A percentile compares a stretch with the other conserved stretches of the same genome.
These are phyloP conservation scores for Lactarius tabidus DNA, from an alignment of 768 basidiomycete genomes.

Conservation along the genomic window DNA sequence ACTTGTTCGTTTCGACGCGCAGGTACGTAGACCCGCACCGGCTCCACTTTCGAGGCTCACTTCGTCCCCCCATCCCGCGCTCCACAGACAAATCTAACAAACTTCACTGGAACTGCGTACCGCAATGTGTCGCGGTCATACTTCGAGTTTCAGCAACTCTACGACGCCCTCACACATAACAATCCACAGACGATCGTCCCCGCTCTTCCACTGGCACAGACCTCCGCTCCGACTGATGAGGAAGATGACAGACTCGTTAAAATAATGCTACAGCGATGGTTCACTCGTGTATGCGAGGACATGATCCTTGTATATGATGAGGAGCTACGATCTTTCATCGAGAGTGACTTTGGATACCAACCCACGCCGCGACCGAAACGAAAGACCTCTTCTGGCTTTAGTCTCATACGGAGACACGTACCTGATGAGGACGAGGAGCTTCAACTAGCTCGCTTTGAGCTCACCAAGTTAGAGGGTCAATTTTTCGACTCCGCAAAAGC, in stretches of 20 bases:
- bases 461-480: conserved; percentile 87
- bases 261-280: conserved; percentile 93
- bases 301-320: conserved; percentile 85
- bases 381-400: conserved; percentile 71
- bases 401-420: conserved; percentile 70
- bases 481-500: conserved; percentile 92
- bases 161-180: conserved; percentile 81
- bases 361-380: conserved; percentile 72
- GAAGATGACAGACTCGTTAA: conserved; percentile 96
- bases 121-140: conserved; percentile 95
- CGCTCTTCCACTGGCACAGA: conserved; percentile 92
- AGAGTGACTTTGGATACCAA: conserved; percentile 96
- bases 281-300: conserved; percentile 89
- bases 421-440: conserved; percentile 95
- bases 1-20: conserved; percentile 90
- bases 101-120: conserved; percentile 84
- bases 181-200: conserved; percentile 97
- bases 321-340: conserved; percentile 90
- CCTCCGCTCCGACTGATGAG: conserved; percentile 95
- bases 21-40: conserved; percentile 49
- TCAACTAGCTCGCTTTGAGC: conserved; percentile 82
- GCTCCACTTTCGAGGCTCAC: conserved; percentile 1
- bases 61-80: neutral
- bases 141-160: conserved; percentile 90
- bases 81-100: conserved; percentile 84